Evolutionary conservation across 768 basidiomycete species (phyloP), one percentile per base, ranked within the genome.

Genomic region (Suillus bovinus): DNA sequence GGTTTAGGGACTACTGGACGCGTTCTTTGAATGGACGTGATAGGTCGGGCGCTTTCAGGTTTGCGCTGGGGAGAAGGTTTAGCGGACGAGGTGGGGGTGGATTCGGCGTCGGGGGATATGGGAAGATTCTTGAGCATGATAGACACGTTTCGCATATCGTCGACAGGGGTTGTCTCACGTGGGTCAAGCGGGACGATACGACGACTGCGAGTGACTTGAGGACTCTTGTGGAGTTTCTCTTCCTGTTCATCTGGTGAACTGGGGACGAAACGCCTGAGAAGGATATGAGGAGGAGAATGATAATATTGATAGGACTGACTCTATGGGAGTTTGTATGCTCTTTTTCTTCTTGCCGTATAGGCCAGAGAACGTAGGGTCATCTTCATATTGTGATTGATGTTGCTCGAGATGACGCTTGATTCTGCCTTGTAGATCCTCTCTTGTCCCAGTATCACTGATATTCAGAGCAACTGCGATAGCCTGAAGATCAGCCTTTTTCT

Each of bases 401-500:
- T 70, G 66, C 54, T 88, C 87, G 20, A 90, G 81, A 64, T 89
- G 81, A 61, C 76, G 82, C 67, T 84, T 87, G 64, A 90, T 88
- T 62, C 88, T 79, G n/a, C 69, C 70, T 59, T 84, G 81, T 13
- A 90, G 63, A 4, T 88, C 86, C 34, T 89, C 87, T 63, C 83
- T 87, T 2, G 86, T 90, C 42, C 88, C 88, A 39, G 74, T 61
- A 59, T 84, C 82, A 52, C 78, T 81, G 62, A 88, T 72, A 1
- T 72, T 70, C 27, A 90, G 80, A 5, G 85, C 84, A 5, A 63
- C 2, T 1, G 88, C 86, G 39, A 90, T 84, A 61, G 83, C 82
- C 66, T 82, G 86, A 4, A 90, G 81, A 24, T 90, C 88, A 4
- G 78, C 78, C 72, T 90, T 90, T 76, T 87, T 89, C 75, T 90